These are phyloP conservation scores for Starmerella asiatica DNA, from an alignment of 805 yeast genomes.

Conservation along the genomic window DNA sequence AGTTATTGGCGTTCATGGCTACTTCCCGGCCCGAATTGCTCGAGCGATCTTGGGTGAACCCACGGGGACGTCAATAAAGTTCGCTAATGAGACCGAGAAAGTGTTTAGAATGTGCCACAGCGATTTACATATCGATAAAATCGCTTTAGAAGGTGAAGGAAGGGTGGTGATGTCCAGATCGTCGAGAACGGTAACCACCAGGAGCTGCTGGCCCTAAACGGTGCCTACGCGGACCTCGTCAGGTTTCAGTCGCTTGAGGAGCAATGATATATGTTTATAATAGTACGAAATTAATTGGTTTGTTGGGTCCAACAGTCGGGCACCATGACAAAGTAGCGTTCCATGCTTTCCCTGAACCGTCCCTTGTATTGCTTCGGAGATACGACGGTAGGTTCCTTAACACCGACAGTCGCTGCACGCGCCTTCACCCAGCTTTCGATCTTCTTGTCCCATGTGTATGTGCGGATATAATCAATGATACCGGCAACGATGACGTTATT, in stretches of 20 bases:
- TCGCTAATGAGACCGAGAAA: constrained; percentile 79
- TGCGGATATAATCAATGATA: constrained; percentile 81
- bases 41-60: constrained; percentile 89
- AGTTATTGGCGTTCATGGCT: constrained; percentile 90
- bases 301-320: constrained; percentile 45
- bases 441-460: constrained; percentile 98
- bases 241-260: constrained; percentile 25
- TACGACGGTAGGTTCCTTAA: constrained; percentile 90
- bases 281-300: background rate
- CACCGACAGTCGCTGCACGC: constrained; percentile 72
- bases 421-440: constrained; percentile 98
- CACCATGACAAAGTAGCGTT: constrained; percentile 81
- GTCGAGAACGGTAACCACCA: constrained; percentile 45
- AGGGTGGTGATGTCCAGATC: constrained; percentile 56
- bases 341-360: constrained; percentile 96
- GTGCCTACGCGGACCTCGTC: constrained; percentile 32
- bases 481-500: constrained; percentile 69
- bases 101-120: constrained; percentile 50
- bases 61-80: constrained; percentile 84
- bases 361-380: constrained; percentile 93
- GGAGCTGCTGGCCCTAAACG: constrained; percentile 32
- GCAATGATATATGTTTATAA: background rate
- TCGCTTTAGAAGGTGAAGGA: constrained; percentile 90
- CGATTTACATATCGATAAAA: constrained; percentile 57
- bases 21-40: constrained; percentile 77